Conservation (phyloP, 1,284 basidiomycete species). For the Tilletia walkeri region DNA sequence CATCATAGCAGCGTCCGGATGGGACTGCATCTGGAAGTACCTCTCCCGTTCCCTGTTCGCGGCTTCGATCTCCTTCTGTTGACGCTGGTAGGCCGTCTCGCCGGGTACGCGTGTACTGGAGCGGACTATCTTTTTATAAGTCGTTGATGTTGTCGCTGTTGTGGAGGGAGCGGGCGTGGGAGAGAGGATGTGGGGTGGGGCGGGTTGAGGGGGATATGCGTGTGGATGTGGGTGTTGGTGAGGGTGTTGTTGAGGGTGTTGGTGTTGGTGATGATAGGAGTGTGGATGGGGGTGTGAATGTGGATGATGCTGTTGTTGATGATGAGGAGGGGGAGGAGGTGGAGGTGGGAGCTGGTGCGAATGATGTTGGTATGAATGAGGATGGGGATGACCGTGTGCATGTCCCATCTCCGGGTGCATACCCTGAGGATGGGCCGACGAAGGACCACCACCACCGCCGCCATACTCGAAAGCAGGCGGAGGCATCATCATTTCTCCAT, state of each 20-base stretch:
- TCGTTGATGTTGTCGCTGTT: not conserved
- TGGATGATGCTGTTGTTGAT: not conserved
- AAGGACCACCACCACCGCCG: no score
- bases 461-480: constrained; percentile 16
- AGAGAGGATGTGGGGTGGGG: not conserved
- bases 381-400: not conserved
- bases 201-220: not conserved
- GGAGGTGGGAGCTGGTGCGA: not conserved
- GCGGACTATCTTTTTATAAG: constrained; percentile 4
- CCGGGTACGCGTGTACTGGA: constrained; percentile 9
- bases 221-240: not conserved
- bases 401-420: not conserved
- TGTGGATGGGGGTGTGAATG: not conserved
- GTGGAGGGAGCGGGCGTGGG: not conserved
- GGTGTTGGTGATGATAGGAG: not conserved
- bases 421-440: not conserved
- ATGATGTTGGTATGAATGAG: not conserved
- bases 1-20: no score
- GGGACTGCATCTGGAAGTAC: not conserved
- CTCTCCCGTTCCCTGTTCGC: constrained; percentile 4
- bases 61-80: constrained; percentile 10
- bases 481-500: not conserved
- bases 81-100: constrained; percentile 11
- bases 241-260: not conserved
- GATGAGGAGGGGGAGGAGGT: not conserved